phyloP scores from a whole-genome alignment of 768 basidiomycete species.

The Calocera viscosa region DNA sequence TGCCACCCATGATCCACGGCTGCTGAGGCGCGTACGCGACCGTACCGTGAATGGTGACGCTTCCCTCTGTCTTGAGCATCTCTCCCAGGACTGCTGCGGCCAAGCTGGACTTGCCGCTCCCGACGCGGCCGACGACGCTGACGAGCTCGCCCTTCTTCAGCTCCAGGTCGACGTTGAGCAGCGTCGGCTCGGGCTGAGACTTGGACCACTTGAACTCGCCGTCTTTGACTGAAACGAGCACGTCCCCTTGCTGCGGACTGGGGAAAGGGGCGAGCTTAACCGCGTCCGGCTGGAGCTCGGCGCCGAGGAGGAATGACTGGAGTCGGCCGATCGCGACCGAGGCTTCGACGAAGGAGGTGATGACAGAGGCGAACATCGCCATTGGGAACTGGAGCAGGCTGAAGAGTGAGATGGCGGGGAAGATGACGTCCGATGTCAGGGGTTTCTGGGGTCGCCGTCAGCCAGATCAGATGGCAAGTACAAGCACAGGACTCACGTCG shows the following conservation, averaged over 20 bases:
- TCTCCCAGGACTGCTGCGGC: conserved; percentile 76
- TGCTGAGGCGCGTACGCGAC: conserved; percentile 79
- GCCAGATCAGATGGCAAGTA: not conserved
- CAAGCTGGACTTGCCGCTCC: conserved; percentile 76
- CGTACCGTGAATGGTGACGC: conserved; percentile 52
- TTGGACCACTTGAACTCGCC: conserved; percentile 77
- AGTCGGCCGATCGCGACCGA: conserved; percentile 71
- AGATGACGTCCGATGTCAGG: conserved; percentile 81
- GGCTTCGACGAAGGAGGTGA: conserved; percentile 73
- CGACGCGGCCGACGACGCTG: conserved; percentile 78
- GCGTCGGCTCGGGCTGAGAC: conserved; percentile 38
- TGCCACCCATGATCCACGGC: conserved; percentile 80
- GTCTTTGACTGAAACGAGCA: conserved; percentile 44
- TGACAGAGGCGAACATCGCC: conserved; percentile 64
- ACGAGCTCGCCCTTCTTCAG: conserved; percentile 76
- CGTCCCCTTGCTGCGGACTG: conserved; percentile 44
- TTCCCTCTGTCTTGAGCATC: conserved; percentile 66
- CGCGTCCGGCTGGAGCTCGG: conserved; percentile 71
- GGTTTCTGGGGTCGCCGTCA: conserved; percentile 34
- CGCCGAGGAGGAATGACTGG: conserved; percentile 57
- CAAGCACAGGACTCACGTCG: not conserved
- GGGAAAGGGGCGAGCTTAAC: conserved; percentile 39
- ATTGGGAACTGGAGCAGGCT: conserved; percentile 79
- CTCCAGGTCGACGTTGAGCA: conserved; percentile 64
- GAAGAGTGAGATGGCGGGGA: conserved; percentile 88